Conservation (phyloP, 768 basidiomycete genomes). For the Boletus speciosus region DNA sequence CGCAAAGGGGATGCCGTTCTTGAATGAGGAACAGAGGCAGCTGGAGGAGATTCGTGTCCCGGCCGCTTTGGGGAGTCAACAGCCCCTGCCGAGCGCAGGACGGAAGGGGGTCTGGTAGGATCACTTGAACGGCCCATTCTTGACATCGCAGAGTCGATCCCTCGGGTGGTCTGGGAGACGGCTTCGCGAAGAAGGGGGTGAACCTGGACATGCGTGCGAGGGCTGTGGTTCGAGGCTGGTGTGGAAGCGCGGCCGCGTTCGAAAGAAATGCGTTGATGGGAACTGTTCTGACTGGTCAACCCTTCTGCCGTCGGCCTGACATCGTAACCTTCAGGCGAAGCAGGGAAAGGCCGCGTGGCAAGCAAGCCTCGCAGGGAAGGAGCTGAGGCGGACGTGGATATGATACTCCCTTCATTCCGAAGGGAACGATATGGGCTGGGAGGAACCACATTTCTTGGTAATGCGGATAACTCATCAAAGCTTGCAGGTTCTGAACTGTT, state of each 20-base stretch:
- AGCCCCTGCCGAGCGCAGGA: slow-evolving; percentile 4
- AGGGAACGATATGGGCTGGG: slow-evolving; percentile 33
- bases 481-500: slow-evolving; percentile 33
- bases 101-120: slow-evolving; percentile 6
- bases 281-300: slow-evolving; percentile 41
- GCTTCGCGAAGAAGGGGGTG: slow-evolving; percentile 21
- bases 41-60: slow-evolving; percentile 25
- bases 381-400: slow-evolving; percentile 43
- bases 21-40: slow-evolving; percentile 35
- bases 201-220: slow-evolving; percentile 34
- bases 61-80: slow-evolving; percentile 16
- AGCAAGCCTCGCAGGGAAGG: slow-evolving; percentile 36
- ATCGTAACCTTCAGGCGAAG: slow-evolving; percentile 13
- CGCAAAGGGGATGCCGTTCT: slow-evolving; percentile 56
- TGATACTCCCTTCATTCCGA: slow-evolving; percentile 30
- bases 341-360: slow-evolving; percentile 17
- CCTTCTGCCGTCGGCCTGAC: slow-evolving; percentile 33
- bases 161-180: slow-evolving; percentile 1
- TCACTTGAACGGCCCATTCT: slow-evolving; percentile 9
- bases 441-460: slow-evolving; percentile 36
- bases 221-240: slow-evolving; percentile 31
- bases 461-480: slow-evolving; percentile 45
- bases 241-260: slow-evolving; percentile 40
- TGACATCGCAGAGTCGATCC: slow-evolving; percentile 9
- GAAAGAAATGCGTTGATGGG: slow-evolving; percentile 51